Percentiles rank a stretch among this genome's conserved stretches.
These are phyloP conservation scores for rapeseed (Brassica napus) DNA, from an alignment of 345 rosid species.

Conservation along the genomic window Da-Ae NC_063446.1:12890001-12890500, in stretches of 20 bases:
- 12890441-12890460: conserved; percentile 31
- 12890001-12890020: conserved; percentile 12
- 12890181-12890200: conserved; percentile 17
- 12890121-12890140: conserved; percentile 2
- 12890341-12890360: conserved; percentile 35
- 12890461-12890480: conserved; percentile 37
- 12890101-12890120: conserved; percentile 2
- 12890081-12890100: neutral
- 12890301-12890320: neutral
- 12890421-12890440: conserved; percentile 36
- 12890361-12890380: conserved; percentile 26
- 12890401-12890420: conserved; percentile 23
- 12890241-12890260: conserved; percentile 16
- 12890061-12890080: neutral
- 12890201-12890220: conserved; percentile 28
- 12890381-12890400: conserved; percentile 35
- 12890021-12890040: conserved; percentile 38
- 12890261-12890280: conserved; percentile 11
- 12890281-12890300: neutral
- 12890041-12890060: conserved; percentile 29
- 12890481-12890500: conserved; percentile 15
- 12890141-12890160: conserved; percentile 23
- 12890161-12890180: conserved; percentile 17
- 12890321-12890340: conserved; percentile 29
- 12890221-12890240: conserved; percentile 34